A percentile compares a stretch with the other conserved stretches of the same genome.
Evolutionary conservation across 768 basidiomycete species (phyloP).

Genomic region (Boletus sp.): DNA sequence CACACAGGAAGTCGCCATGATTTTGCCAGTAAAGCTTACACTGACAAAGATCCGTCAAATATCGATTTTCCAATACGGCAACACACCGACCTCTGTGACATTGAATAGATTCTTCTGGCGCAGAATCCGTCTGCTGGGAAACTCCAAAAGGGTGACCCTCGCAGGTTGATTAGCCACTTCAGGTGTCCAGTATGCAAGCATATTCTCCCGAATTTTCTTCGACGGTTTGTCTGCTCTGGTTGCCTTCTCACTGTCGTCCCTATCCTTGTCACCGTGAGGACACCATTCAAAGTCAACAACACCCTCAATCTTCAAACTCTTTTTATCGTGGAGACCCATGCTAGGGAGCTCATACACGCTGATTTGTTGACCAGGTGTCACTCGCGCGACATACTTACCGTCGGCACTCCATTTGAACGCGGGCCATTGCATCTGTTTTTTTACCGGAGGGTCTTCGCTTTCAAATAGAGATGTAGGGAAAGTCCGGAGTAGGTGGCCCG

Average conservation of each 20-base stretch:
- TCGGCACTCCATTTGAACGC: slow-evolving; percentile 96
- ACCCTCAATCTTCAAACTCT: slow-evolving; percentile 95
- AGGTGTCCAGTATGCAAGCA: slow-evolving; percentile 97
- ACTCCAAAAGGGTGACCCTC: slow-evolving; percentile 86
- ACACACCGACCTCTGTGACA: slow-evolving; percentile 79
- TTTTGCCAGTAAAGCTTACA: slow-evolving; percentile 99
- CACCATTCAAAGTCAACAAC: slow-evolving; percentile 99
- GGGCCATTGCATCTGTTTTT: slow-evolving; percentile 93
- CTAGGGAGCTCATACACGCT: slow-evolving; percentile 93
- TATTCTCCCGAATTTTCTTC: slow-evolving; percentile 81
- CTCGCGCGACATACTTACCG: slow-evolving; percentile 89
- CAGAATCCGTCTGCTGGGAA: slow-evolving; percentile 79
- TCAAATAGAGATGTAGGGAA: slow-evolving; percentile 69
- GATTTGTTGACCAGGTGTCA: slow-evolving; percentile 89
- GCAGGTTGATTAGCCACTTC: slow-evolving; percentile 97
- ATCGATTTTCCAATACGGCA: not conserved
- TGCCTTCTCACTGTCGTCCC: slow-evolving; percentile 56
- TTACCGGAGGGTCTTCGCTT: slow-evolving; percentile 52
- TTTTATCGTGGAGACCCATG: slow-evolving; percentile 94
- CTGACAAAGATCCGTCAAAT: slow-evolving; percentile 39
- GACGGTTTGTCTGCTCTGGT: slow-evolving; percentile 40
- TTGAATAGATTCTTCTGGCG: slow-evolving; percentile 98
- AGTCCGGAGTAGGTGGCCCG: slow-evolving; percentile 87
- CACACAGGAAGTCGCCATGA: slow-evolving; percentile 96
- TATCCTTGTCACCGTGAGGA: slow-evolving; percentile 86